Conservation (phyloP, 805 yeast genomes). For the Wickerhamiella vanderwaltii region DNA sequence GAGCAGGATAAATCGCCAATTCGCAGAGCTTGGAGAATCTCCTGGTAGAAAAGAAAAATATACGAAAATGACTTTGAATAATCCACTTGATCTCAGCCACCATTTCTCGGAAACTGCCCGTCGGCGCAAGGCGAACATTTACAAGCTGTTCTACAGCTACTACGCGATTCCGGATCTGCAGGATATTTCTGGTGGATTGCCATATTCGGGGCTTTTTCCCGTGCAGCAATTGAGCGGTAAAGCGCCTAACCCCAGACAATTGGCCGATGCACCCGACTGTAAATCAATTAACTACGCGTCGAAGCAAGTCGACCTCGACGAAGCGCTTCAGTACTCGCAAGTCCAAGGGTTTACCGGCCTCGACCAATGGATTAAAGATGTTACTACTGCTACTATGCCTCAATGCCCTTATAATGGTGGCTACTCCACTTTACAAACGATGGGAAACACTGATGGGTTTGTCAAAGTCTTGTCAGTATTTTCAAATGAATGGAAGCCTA, state of each 20-base stretch:
- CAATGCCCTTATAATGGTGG: slow-evolving; percentile 18
- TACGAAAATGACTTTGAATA: background rate
- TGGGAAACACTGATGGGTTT: slow-evolving; percentile 24
- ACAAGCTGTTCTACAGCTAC: slow-evolving; percentile 22
- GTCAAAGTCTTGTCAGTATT: slow-evolving; percentile 21
- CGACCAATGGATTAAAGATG: slow-evolving; percentile 48
- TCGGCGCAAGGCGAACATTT: slow-evolving; percentile 21
- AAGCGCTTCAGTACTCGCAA: slow-evolving; percentile 80
- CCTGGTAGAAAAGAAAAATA: too few species aligned
- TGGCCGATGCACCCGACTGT: slow-evolving; percentile 8
- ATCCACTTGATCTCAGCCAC: slow-evolving; percentile 16
- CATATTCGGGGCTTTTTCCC: slow-evolving; percentile 21
- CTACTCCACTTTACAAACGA: slow-evolving; percentile 16
- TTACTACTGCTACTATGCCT: slow-evolving; percentile 32
- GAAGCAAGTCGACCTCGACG: slow-evolving; percentile 33
- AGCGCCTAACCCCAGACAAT: slow-evolving; percentile 1
- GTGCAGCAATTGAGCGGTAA: slow-evolving; percentile 15
- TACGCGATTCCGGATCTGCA: slow-evolving; percentile 19
- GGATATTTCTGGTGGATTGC: slow-evolving; percentile 23
- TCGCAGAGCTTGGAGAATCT: too few species aligned
- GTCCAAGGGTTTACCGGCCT: slow-evolving; percentile 74
- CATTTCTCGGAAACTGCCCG: slow-evolving; percentile 18
- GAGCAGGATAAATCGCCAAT: too few species aligned
- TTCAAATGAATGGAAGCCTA: slow-evolving; percentile 20
- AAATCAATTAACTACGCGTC: slow-evolving; percentile 11